Evolutionary conservation across 768 basidiomycete genomes (phyloP).

Genomic region (Rhodocollybia butyracea): DNA sequence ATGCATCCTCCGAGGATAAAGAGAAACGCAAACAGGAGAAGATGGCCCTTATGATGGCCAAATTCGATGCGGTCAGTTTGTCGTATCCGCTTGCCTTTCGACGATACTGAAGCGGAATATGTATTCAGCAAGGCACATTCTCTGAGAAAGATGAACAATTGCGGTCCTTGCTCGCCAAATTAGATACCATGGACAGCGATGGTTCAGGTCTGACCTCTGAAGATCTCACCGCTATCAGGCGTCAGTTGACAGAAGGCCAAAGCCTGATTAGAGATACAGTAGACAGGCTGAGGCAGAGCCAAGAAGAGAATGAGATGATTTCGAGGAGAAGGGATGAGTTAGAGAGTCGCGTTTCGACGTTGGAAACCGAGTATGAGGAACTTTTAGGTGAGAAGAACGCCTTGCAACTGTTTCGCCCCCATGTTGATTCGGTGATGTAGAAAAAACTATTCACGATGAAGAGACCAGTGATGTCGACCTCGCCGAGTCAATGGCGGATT

Average conservation of each 20-base stretch:
- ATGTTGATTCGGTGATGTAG: conserved; percentile 35
- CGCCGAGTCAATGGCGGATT: conserved; percentile 81
- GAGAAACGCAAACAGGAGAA: conserved; percentile 99
- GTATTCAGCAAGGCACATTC: conserved; percentile 78
- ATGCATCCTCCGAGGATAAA: conserved; percentile 89
- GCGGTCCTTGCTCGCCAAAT: conserved; percentile 76
- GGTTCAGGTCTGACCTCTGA: conserved; percentile 60
- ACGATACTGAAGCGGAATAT: conserved; percentile 3
- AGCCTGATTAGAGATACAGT: conserved; percentile 82
- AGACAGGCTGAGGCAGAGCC: conserved; percentile 83
- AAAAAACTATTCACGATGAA: conserved; percentile 90
- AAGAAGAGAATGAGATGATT: conserved; percentile 90
- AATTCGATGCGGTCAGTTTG: conserved; percentile 84
- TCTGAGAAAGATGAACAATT: conserved; percentile 96
- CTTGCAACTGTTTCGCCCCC: conserved; percentile 11
- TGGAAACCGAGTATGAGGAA: conserved; percentile 97
- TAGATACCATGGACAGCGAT: conserved; percentile 76
- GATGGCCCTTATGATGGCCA: conserved; percentile 99
- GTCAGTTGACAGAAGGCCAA: conserved; percentile 89
- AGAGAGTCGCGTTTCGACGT: conserved; percentile 70
- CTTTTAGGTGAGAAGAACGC: conserved; percentile 68
- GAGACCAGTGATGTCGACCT: conserved; percentile 81
- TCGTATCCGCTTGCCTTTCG: conserved; percentile 21
- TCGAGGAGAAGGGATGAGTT: conserved; percentile 81
- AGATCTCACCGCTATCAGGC: conserved; percentile 76